Evolutionary conservation across 495 filamentous ascomycete genomes (phyloP).

Genomic region (Aspergillus leporis): DNA sequence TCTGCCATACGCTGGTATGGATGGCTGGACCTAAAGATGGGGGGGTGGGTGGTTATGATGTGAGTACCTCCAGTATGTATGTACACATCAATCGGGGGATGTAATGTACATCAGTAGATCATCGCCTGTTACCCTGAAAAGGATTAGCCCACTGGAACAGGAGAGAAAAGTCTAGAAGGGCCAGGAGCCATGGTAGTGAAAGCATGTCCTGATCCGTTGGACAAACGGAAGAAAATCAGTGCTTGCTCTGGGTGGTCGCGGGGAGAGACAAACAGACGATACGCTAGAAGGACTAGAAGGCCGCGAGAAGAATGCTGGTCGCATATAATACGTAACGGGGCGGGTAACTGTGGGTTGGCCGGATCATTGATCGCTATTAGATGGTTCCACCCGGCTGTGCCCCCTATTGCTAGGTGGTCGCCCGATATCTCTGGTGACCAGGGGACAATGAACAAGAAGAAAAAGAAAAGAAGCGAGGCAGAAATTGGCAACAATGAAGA

Average conservation of each 20-base stretch:
- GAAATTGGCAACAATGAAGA: neutral
- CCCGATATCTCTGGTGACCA: constrained; percentile 20
- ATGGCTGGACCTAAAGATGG: neutral
- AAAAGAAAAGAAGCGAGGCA: neutral
- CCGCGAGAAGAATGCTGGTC: constrained; percentile 33
- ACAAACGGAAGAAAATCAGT: constrained; percentile 10
- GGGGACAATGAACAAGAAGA: constrained; percentile 7
- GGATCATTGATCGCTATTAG: constrained; percentile 23
- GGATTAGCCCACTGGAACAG: neutral
- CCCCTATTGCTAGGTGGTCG: constrained; percentile 18
- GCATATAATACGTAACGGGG: constrained; percentile 38
- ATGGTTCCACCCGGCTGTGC: constrained; percentile 14
- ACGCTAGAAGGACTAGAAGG: constrained; percentile 42
- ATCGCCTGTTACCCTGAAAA: neutral
- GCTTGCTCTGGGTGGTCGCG: constrained; percentile 13
- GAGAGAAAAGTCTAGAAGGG: constrained; percentile 9
- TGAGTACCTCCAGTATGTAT: neutral
- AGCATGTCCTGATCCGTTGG: constrained; percentile 6
- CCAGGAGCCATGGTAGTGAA: constrained; percentile 6
- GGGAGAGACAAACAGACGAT: constrained; percentile 14
- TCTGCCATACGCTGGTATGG: neutral
- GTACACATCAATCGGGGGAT: neutral
- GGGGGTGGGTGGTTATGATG: neutral
- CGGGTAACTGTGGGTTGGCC: constrained; percentile 29
- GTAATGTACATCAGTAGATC: constrained; percentile 1